These are phyloP conservation scores for Curvularia hawaiiensis DNA, from an alignment of 2,329 filamentous ascomycete species.

Conservation along the genomic window DNA sequence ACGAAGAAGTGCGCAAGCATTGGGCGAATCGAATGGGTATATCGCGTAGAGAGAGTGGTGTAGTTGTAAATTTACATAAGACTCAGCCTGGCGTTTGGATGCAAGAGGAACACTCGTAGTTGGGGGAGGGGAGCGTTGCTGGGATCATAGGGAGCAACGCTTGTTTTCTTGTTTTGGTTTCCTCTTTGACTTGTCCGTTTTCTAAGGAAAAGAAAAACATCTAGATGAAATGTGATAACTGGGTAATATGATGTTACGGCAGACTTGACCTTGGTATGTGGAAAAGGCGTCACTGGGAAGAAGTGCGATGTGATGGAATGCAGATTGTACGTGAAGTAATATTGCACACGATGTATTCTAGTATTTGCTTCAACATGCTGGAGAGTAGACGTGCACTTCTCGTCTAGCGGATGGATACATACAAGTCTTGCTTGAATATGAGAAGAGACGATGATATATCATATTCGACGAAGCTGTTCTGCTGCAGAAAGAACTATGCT, in stretches of 20 bases:
- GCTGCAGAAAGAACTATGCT: no score
- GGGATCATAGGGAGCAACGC: slow-evolving; percentile 3
- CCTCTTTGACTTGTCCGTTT: background rate
- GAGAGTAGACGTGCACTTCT: no score
- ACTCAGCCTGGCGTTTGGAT: slow-evolving; percentile 20
- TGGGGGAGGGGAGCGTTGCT: slow-evolving; percentile 10
- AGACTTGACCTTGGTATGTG: background rate
- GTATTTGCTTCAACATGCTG: no score
- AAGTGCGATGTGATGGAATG: no score
- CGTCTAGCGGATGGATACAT: no score
- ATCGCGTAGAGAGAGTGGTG: slow-evolving; percentile 33
- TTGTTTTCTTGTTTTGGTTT: background rate
- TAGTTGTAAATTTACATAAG: slow-evolving; percentile 11
- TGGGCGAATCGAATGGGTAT: slow-evolving; percentile 38
- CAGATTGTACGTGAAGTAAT: no score
- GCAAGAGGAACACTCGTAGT: background rate
- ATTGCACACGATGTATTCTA: no score
- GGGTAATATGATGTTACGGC: slow-evolving; percentile 10
- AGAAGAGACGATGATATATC: no score
- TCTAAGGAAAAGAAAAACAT: background rate
- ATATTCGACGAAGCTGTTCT: no score
- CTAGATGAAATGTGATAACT: slow-evolving; percentile 10
- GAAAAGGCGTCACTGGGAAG: background rate
- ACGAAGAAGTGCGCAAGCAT: slow-evolving; percentile 51
- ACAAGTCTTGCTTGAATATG: no score